A percentile compares a stretch with the other conserved stretches of the same genome.
Evolutionary conservation across 805 yeast genomes (phyloP).

Genomic region (Wilhelminamyces savonicus): DNA sequence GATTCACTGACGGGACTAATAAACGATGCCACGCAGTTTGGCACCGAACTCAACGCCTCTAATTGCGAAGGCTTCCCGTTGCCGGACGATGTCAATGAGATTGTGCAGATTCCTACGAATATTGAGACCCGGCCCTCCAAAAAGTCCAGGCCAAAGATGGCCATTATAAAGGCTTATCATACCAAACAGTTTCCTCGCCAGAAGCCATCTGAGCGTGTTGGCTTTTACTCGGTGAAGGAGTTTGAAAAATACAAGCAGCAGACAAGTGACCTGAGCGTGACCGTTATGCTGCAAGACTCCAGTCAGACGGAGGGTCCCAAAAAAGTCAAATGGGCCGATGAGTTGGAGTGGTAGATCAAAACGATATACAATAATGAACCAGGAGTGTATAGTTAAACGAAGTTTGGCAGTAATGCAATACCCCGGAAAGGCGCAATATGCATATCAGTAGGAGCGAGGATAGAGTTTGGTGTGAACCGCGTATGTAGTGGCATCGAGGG

Average conservation of each 20-base stretch:
- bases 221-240: constrained; percentile 27
- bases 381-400: background rate
- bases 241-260: constrained; percentile 14
- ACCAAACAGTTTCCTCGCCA: constrained; percentile 6
- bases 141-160: constrained; percentile 24
- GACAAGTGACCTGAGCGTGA: background rate
- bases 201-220: constrained; percentile 7
- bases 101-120: constrained; percentile 54
- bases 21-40: constrained; percentile 62
- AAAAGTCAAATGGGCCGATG: constrained; percentile 26
- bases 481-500: too few species aligned
- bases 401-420: background rate
- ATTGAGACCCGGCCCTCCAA: constrained; percentile 7
- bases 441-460: background rate
- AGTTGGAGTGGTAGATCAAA: constrained; percentile 29
- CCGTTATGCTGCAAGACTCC: background rate
- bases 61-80: constrained; percentile 58
- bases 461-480: constrained; percentile 1
- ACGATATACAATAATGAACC: background rate
- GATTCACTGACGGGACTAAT: constrained; percentile 56
- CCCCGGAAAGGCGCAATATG: background rate
- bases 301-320: constrained; percentile 5
- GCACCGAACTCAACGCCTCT: constrained; percentile 60
- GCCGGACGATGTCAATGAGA: constrained; percentile 51
- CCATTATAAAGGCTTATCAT: constrained; percentile 32